Percentiles rank a stretch among this genome's conserved stretches.
phyloP scores from a whole-genome alignment of 805 yeast species.

The Metschnikowia rubicola region DNA sequence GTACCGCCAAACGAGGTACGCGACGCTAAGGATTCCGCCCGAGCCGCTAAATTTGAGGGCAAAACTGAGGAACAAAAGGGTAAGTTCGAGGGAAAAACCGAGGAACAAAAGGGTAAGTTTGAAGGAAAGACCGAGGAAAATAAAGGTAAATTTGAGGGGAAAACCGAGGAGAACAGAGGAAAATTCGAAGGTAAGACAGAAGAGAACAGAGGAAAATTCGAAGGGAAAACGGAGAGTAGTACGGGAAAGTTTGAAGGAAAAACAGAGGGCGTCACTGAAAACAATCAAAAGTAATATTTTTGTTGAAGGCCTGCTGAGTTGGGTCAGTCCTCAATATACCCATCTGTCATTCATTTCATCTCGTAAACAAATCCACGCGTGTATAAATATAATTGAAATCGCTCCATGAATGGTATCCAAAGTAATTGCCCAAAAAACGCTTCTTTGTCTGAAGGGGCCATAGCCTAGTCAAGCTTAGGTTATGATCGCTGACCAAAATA shows the following conservation, averaged over 20 bases:
- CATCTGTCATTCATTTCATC: too few relatives aligned
- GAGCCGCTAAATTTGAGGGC: conserved; percentile 7
- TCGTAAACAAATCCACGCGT: too few relatives aligned
- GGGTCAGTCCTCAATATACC: too few relatives aligned
- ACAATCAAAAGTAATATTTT: conserved; percentile 6
- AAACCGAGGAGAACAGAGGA: conserved; percentile 4
- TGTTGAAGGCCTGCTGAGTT: too few relatives aligned
- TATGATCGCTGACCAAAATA: too few relatives aligned
- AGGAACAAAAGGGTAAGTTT: conserved; percentile 12
- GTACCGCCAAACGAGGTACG: conserved; percentile 5
- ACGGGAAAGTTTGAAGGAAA: conserved; percentile 9
- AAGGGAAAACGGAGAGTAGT: conserved; percentile 8
- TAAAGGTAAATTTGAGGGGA: conserved; percentile 12
- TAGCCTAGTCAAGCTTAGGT: too few relatives aligned
- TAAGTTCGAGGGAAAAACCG: background rate
- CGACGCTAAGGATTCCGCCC: conserved; percentile 7
- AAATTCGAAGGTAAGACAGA: conserved; percentile 11
- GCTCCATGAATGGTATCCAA: too few relatives aligned
- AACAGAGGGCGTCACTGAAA: conserved; percentile 11
- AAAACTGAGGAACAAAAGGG: conserved; percentile 10
- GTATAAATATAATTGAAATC: too few relatives aligned
- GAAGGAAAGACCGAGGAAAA: conserved; percentile 10
- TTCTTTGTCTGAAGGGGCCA: too few relatives aligned
- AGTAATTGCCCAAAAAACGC: too few relatives aligned
- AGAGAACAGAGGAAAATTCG: conserved; percentile 1